Percentiles rank a stretch among this genome's conserved stretches.
phyloP scores from a whole-genome alignment of 768 basidiomycete species.

The Mycena belliarum region DNA sequence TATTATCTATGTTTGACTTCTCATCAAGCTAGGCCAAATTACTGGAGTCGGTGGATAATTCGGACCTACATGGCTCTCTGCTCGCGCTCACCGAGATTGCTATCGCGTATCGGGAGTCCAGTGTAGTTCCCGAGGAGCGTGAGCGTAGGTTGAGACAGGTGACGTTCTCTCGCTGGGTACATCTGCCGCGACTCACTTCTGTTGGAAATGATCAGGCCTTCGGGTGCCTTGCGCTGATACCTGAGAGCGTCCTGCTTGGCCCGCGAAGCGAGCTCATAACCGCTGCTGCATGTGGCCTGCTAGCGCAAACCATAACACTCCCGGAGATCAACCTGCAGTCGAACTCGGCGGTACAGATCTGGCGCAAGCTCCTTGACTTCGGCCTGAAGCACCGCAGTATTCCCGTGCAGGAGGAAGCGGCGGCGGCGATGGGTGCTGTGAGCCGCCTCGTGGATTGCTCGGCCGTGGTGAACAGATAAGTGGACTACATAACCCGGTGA shows the following conservation, averaged over 20 bases:
- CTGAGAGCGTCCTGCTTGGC: constrained; percentile 59
- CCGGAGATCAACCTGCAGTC: constrained; percentile 48
- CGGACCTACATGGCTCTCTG: constrained; percentile 83
- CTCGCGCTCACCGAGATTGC: constrained; percentile 74
- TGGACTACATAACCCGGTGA: constrained; percentile 26
- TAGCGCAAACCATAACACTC: constrained; percentile 64
- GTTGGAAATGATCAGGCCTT: constrained; percentile 56
- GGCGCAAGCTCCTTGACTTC: constrained; percentile 70
- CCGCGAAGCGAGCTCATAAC: constrained; percentile 73
- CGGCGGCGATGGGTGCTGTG: constrained; percentile 65
- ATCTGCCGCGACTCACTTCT: not conserved
- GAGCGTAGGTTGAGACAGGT: constrained; percentile 51
- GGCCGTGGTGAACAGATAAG: constrained; percentile 71
- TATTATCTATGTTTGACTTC: not conserved
- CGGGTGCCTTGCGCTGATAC: constrained; percentile 52
- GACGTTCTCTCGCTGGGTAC: not conserved
- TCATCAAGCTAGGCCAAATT: constrained; percentile 47
- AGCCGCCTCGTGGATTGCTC: constrained; percentile 72
- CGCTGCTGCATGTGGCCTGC: constrained; percentile 68
- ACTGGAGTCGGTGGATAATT: constrained; percentile 61
- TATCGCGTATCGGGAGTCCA: constrained; percentile 46
- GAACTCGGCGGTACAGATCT: constrained; percentile 51
- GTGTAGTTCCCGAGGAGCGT: constrained; percentile 30
- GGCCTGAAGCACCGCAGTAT: constrained; percentile 67
- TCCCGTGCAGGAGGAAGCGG: constrained; percentile 76